Base-by-base conservation (phyloP, 306 rosid genomes). In the Cucumis cinereus region DNA sequence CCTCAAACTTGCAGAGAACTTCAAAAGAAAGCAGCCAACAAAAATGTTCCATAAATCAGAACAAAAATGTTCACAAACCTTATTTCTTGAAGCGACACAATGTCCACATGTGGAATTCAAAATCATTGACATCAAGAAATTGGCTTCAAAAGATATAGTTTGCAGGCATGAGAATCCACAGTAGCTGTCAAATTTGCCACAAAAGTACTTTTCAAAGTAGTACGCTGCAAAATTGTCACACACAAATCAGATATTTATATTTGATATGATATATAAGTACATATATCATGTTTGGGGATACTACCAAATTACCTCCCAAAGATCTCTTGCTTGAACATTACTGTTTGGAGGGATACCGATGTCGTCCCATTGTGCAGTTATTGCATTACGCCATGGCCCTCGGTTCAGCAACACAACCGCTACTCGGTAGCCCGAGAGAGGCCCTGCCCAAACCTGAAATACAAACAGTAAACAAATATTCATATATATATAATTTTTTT, bases 371-470 rank as follows among this genome's bases (percentile, higher is more conserved):
- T 79, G 35, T 14, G 91, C 97, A 10, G 92, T 89, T 7, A 85
- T 73, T 11, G 83, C 8, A 3, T 4, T 26, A 4, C 75, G 86
- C 60, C 10, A 3, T 33, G 88, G 83, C 12, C 92, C 93, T 47
- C 86, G 88, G 73, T 94, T 94, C 38, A 94, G 86, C 30, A 94
- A 82, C 36, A 94, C 88, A 13, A 90, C 54, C 9, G 85, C 95
- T 50, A 86, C 89, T 77, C 91, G 88, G 80, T 89, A 90, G 22
- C 87, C 83, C 22, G 97, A 82, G 24, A 94, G 96, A 55, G 96
- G 96, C 57, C 97, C 99, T 70, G 96, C 97, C 99, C 99, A 94
- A 59, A 89, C 73, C 99, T 94, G 86, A 82, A 49, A 2, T 4
- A 28, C 15, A 17, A 45, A 47, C 52, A 49, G 40, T 4, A 26